Conservation (phyloP, 352 stramenopile genomes). For the Phytophthora chlamydospora region DNA sequence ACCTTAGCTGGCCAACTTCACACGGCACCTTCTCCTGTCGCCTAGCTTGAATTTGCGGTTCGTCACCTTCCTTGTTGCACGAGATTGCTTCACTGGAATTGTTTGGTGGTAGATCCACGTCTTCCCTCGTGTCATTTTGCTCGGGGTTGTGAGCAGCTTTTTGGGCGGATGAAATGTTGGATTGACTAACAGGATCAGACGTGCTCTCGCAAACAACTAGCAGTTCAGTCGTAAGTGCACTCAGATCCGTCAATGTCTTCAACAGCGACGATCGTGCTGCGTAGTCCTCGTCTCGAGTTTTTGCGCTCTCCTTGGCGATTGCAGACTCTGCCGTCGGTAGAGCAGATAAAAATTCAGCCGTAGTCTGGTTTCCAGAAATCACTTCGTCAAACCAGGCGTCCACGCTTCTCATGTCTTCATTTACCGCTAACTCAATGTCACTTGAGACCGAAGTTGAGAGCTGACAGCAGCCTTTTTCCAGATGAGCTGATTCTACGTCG, state of each 20-base stretch:
- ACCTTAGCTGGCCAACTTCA: conserved; percentile 27
- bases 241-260: conserved; percentile 25
- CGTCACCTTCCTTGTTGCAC: background rate
- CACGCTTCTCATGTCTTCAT: conserved; percentile 52
- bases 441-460: background rate
- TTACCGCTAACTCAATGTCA: conserved; percentile 29
- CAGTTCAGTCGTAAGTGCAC: conserved; percentile 28
- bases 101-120: background rate
- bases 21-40: conserved; percentile 1
- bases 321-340: background rate
- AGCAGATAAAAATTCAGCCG: background rate
- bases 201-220: conserved; percentile 20
- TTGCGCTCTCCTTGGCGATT: background rate
- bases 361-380: conserved; percentile 30
- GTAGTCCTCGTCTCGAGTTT: conserved; percentile 8
- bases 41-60: background rate
- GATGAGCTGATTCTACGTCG: conserved; percentile 24
- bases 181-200: background rate
- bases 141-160: background rate
- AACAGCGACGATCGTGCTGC: conserved; percentile 14
- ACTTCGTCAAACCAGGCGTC: conserved; percentile 59
- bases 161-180: conserved; percentile 2
- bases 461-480: background rate
- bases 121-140: background rate
- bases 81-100: background rate